Evolutionary conservation across 176 grass and related monocot species (phyloP), one percentile per base, ranked within the genome.

Genomic region (Oryza rufipogon): DNA sequence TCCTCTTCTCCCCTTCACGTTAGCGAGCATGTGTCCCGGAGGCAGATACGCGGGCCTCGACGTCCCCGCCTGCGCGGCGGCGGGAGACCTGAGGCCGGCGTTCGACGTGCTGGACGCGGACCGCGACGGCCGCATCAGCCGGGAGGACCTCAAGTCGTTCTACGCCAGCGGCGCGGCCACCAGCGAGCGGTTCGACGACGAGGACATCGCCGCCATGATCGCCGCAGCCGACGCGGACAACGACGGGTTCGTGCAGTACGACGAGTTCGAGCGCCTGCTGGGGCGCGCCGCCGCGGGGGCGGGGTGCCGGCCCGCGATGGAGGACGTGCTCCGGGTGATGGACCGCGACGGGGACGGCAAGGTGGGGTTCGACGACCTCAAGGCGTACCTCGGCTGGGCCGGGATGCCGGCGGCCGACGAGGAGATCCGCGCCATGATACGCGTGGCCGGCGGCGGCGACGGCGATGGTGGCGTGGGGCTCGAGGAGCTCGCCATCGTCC

Each of bases 21-120:
- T 13, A 12, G 52, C 52, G 16, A 20, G 23, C 54, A 99, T 99
- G 97, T 94, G 91, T 15, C 93, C 93, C 66, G 91, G 89, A 14
- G 72, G 88, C 74, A 89, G 36, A 20, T 84, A 83, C 46, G 84
- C 78, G 22, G 81, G 88, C 75, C 58, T 91, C 38, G 80, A 86
- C 56, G 39, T 83, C 73, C 68, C 89, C 74, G 73, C 47, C 23
- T 66, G 23, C 66, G 73, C 70, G 15, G 33, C 11, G 20, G 33
- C 12, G 19, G 79, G 49, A 56, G 81, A 77, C 81, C 86, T 99
- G 70, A 85, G 88, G 19, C 88, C 93, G 67, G 97, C 90, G 52
- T 99, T 99, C 82, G 97, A 96, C 85, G 83, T 92, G 48, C 90
- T 99, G 71, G 97, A 99, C 86, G 88, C 91, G 30, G 97, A 99